phyloP scores from a whole-genome alignment of 2,329 filamentous ascomycete genomes.

The Atkinsonella texensis region DNA sequence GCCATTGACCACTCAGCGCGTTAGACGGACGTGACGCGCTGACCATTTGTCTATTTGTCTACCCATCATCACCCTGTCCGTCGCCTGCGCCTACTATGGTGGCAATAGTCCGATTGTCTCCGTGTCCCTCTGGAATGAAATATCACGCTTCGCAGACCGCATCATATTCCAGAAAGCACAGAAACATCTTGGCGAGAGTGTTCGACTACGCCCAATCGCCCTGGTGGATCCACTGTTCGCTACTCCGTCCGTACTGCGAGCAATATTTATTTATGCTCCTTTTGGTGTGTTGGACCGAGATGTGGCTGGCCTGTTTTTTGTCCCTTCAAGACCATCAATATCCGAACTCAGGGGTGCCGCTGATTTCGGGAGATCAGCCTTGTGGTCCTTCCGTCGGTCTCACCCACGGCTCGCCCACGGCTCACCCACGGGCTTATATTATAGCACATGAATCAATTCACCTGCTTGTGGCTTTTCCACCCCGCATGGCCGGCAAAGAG shows the following conservation, averaged over 20 bases:
- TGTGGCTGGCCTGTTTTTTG: conserved; percentile 1
- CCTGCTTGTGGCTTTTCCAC: neutral
- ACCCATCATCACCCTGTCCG: neutral
- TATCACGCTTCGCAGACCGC: no score
- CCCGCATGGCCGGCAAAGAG: neutral
- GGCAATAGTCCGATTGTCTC: neutral
- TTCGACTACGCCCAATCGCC: neutral
- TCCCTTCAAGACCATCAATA: conserved; percentile 2
- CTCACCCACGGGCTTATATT: neutral
- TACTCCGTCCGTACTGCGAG: no score
- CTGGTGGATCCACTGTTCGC: neutral
- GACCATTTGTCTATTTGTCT: no score
- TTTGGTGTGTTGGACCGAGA: conserved; percentile 1
- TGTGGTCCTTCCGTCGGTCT: neutral
- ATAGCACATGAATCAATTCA: neutral
- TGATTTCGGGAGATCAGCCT: conserved; percentile 6
- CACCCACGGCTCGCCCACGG: neutral
- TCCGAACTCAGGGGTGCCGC: conserved; percentile 2
- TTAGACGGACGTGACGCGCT: no score
- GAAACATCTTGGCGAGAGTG: neutral
- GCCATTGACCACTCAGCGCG: neutral
- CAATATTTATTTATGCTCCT: neutral
- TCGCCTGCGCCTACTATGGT: neutral
- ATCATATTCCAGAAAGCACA: neutral
- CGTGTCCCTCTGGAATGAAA: no score